Base-by-base conservation (phyloP, 768 basidiomycete genomes). In the Pleurotus tuber-regium region DNA sequence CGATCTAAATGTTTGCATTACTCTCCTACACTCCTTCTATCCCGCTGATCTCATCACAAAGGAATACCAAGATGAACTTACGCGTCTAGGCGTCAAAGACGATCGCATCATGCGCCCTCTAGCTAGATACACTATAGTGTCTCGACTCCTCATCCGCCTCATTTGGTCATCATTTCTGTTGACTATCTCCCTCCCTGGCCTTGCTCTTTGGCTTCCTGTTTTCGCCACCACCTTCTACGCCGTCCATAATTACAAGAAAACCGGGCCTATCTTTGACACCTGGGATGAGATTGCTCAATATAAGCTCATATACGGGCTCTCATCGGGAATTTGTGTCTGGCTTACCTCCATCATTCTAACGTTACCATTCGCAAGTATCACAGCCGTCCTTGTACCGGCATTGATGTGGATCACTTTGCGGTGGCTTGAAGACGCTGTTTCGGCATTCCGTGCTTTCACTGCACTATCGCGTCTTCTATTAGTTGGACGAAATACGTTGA, bases 251-350 rank as follows among this genome's bases (percentile, higher is more conserved):
- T 89, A 89, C 74, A 89, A 87, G 68, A 86, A 83, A 68, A 85
- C 79, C 0, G 91, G 91, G 0, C 89, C 89, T 1, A 77, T 88
- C 30, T 88, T 86, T 72, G 88, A 93, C 61, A 92, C 89, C 0
- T 92, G 83, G 78, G 92, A 93, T 60, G 91, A 93, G 64, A 90
- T 93, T 56, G 89, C 91, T 9, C 89, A 93, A 62, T 89, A 90
- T 67, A 93, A 92, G 64, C 83, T 93, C 48, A 80, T 86, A 18
- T 91, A 90, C 59, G 92, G 92, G 8, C 76, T 94, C 28, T 59
- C 84, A 7, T 85, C 89, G 0, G 90, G 89, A 1, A 53, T 88
- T 3, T 69, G 76, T 47, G 88, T 92, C 25, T 92, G 89, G 82
- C 48, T 75, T 28, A 54, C 64, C 14, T 67, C 78, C 10, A 68